A percentile compares a stretch with the other conserved stretches of the same genome.
phyloP scores from a whole-genome alignment of 2,329 filamentous ascomycete species.

The Venturia pyrina region DNA sequence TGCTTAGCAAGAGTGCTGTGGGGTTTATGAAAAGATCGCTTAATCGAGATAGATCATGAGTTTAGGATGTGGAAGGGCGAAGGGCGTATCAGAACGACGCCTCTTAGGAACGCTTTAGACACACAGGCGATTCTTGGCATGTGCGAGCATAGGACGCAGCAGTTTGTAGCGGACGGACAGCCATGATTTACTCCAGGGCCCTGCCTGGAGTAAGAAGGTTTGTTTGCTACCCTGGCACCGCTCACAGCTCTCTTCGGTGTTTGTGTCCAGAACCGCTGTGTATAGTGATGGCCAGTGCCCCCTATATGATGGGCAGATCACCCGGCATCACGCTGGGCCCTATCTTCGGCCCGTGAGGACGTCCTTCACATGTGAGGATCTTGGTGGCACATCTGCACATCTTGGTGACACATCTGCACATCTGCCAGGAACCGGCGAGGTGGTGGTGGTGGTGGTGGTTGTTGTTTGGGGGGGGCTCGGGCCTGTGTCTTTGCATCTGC shows the following conservation, averaged over 20 bases:
- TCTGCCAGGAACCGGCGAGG: background rate
- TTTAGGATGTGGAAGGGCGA: background rate
- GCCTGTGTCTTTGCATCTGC: background rate
- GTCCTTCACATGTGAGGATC: background rate
- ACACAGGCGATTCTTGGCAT: constrained; percentile 5
- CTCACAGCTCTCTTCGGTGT: background rate
- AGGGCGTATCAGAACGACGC: background rate
- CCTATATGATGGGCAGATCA: background rate
- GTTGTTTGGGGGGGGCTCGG: background rate
- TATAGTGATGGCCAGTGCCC: constrained; percentile 1
- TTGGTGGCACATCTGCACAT: background rate
- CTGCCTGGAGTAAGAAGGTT: constrained; percentile 9
- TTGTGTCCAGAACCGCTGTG: background rate
- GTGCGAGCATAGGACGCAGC: constrained; percentile 1
- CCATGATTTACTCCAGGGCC: constrained; percentile 4
- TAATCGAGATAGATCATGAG: background rate
- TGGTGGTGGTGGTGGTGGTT: no score
- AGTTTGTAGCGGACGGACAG: background rate
- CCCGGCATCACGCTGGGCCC: background rate
- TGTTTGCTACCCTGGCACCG: background rate
- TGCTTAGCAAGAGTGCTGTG: background rate
- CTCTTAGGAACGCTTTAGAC: background rate
- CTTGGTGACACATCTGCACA: background rate
- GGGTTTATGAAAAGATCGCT: background rate
- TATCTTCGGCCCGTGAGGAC: background rate